These are phyloP conservation scores for Singerocomus inundabilis DNA, from an alignment of 1,284 basidiomycete genomes.

Conservation along the genomic window DNA sequence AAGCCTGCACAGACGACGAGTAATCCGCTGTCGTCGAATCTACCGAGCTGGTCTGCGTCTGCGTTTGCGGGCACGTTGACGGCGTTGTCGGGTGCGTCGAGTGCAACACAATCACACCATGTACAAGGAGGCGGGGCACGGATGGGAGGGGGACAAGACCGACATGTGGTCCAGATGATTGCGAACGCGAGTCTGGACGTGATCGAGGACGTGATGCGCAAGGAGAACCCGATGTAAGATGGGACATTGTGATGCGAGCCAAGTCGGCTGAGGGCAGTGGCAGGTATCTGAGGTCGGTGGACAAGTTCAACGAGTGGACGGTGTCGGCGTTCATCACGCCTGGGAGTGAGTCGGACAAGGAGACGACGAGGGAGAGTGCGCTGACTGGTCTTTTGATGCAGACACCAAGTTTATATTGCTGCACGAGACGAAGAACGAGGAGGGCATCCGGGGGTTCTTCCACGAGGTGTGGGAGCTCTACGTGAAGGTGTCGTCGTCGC, in stretches of 20 bases:
- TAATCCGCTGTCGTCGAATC: slow-evolving; percentile 72
- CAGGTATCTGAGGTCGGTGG: slow-evolving; percentile 91
- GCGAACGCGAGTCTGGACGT: slow-evolving; percentile 89
- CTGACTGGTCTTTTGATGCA: slow-evolving; percentile 35
- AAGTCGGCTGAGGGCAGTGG: slow-evolving; percentile 19
- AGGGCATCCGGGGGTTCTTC: slow-evolving; percentile 89
- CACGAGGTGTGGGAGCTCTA: slow-evolving; percentile 94
- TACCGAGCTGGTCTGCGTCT: slow-evolving; percentile 83
- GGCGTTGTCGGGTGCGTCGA: slow-evolving; percentile 78
- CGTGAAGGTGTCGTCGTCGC: slow-evolving; percentile 66
- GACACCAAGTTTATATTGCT: slow-evolving; percentile 90
- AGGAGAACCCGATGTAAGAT: slow-evolving; percentile 81
- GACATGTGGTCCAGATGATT: slow-evolving; percentile 96
- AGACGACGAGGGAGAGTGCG: neutral
- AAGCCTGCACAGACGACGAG: slow-evolving; percentile 59
- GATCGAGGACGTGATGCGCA: slow-evolving; percentile 87
- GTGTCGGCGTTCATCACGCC: slow-evolving; percentile 93
- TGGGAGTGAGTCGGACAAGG: slow-evolving; percentile 63
- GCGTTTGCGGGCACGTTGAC: slow-evolving; percentile 85
- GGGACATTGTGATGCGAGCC: slow-evolving; percentile 8
- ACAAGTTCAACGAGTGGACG: slow-evolving; percentile 97
- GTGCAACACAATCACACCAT: slow-evolving; percentile 58
- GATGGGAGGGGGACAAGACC: slow-evolving; percentile 74
- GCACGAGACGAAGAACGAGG: slow-evolving; percentile 94
- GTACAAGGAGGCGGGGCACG: slow-evolving; percentile 59